Conservation (phyloP, 805 yeast species). For the Saccharomycopsis fibuligera region DNA sequence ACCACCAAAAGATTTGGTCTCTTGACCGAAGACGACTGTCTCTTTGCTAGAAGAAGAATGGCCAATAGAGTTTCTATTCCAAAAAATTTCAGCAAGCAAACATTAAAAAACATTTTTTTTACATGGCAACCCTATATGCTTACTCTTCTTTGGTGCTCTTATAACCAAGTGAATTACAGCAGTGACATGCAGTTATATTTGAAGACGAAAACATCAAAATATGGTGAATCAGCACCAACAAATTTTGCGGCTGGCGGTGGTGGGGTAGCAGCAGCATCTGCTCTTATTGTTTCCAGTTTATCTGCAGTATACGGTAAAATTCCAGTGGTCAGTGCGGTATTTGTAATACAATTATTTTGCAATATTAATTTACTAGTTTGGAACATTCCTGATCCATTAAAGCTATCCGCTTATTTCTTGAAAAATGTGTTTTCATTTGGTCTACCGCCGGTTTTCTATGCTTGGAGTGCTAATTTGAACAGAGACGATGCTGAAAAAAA, state of each 20-base stretch:
- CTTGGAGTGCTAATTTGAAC: constrained; percentile 18
- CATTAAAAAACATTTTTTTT: not conserved
- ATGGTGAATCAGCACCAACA: not conserved
- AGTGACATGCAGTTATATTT: not conserved
- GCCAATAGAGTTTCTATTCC: not conserved
- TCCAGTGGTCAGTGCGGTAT: not conserved
- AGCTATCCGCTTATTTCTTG: not conserved
- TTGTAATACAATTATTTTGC: not conserved
- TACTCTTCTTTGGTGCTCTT: not conserved
- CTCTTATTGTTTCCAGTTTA: not conserved
- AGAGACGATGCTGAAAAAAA: constrained; percentile 20
- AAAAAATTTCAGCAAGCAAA: not conserved
- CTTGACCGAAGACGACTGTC: not conserved
- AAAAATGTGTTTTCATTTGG: constrained; percentile 3
- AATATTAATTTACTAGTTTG: not conserved
- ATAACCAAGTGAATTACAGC: not conserved
- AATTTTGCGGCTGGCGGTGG: not conserved
- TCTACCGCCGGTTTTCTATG: constrained; percentile 13
- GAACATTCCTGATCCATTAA: not conserved
- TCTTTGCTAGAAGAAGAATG: constrained; percentile 1
- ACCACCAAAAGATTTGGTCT: constrained; percentile 19
- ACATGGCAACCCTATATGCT: not conserved
- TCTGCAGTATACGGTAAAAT: not conserved
- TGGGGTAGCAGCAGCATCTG: not conserved
- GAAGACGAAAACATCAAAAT: not conserved